Base-by-base conservation (phyloP, 169 alveolate species). In the Cryptosporidium meleagridis region DNA sequence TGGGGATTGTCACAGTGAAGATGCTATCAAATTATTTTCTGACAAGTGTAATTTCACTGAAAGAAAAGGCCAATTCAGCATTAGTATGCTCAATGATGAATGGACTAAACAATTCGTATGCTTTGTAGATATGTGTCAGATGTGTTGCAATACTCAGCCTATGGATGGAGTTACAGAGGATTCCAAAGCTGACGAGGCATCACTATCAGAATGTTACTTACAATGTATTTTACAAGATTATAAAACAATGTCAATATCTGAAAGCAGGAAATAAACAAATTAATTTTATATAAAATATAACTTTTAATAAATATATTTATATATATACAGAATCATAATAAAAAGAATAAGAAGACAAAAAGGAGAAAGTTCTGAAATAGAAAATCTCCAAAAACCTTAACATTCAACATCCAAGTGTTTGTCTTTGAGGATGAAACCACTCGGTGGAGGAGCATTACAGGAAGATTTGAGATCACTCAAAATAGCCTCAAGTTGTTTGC, bases 81-180 rank as follows among this genome's bases (percentile, higher is more conserved):
- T 45, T 52, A 41, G 33, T 31, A 48, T 70, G 26, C 45, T 31
- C 18, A 41, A 65, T 26, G 59, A 80, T 0, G 75, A 59, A n/a
- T 80, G 89, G 89, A 80, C 89, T 4, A 41, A 65, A 26, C 89
- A 80, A 39, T 80, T 80, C 59, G 89, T 80, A 21, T 80, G 89
- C 45, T 80, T 80, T 65, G 89, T 80, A 8, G 75, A 80, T 35
- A 62, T 80, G 89, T 80, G 89, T 18, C 75, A 80, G 55, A 80
- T 80, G 89, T 80, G 89, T 35, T 80, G 89, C 26, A 80, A 61
- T 39, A 80, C 89, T n/a, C 89, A 80, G 65, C 89, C 75, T 33
- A 6, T 59, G 45, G 70, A 59, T 18, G 72, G 51, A 33, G 48
- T 37, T 0, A 33, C 72, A n/a, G 18, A 31, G 3, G 75, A 80